Conservation (phyloP, 768 basidiomycete genomes). For the Strobilomyces dryophilus region DNA sequence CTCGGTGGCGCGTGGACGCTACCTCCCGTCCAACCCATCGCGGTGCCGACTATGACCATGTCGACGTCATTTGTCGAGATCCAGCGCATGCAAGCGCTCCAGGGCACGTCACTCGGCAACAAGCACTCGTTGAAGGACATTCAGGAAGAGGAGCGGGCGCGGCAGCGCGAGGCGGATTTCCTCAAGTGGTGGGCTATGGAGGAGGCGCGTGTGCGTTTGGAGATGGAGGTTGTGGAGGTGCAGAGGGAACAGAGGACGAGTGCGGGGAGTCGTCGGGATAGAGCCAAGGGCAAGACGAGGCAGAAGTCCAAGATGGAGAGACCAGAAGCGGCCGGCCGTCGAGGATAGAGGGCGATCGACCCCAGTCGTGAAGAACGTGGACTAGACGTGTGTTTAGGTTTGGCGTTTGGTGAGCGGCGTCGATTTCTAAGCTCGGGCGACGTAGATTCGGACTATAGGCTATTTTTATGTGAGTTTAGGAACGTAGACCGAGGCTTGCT, state of each 20-base stretch:
- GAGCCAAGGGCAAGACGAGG: slow-evolving; percentile 4
- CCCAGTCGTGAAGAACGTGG: too few species aligned
- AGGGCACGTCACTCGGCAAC: slow-evolving; percentile 42
- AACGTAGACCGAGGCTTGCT: too few species aligned
- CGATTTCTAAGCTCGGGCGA: too few species aligned
- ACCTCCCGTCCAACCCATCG: slow-evolving; percentile 47
- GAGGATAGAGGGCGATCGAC: too few species aligned
- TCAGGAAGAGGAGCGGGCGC: slow-evolving; percentile 74
- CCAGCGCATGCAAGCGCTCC: slow-evolving; percentile 69
- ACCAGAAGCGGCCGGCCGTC: neutral
- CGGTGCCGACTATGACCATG: slow-evolving; percentile 25
- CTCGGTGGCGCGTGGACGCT: slow-evolving; percentile 59
- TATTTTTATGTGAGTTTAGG: too few species aligned
- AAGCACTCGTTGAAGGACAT: slow-evolving; percentile 74
- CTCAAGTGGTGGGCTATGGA: slow-evolving; percentile 87
- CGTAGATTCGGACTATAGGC: too few species aligned
- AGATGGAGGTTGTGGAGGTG: slow-evolving; percentile 29
- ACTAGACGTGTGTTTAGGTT: too few species aligned
- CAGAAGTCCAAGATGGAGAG: slow-evolving; percentile 10
- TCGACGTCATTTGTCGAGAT: slow-evolving; percentile 74
- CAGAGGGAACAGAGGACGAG: neutral
- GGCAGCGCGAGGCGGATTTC: slow-evolving; percentile 72
- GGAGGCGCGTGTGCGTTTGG: slow-evolving; percentile 62
- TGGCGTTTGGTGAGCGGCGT: too few species aligned
- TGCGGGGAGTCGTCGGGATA: neutral